These are phyloP conservation scores for Russula compacta DNA, from an alignment of 768 basidiomycete species.

Conservation along the genomic window DNA sequence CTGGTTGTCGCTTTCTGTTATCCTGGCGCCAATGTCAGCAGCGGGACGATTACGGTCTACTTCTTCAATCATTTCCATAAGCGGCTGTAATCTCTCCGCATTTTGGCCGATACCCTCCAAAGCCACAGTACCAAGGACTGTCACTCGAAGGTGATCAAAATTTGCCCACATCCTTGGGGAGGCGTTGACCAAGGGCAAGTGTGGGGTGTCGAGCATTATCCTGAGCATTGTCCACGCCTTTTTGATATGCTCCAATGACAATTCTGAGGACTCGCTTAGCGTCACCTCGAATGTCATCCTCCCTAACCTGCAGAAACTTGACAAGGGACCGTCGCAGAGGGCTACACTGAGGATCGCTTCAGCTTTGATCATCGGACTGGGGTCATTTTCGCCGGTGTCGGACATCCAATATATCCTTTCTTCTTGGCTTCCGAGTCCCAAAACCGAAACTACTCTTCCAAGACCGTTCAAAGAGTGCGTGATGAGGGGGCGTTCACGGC, in stretches of 20 bases:
- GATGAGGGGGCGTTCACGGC: neutral
- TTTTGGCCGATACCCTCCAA: neutral
- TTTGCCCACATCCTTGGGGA: neutral
- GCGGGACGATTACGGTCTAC: neutral
- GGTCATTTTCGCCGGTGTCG: neutral
- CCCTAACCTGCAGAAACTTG: neutral
- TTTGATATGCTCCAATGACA: neutral
- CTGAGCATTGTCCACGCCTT: neutral
- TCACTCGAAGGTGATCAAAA: neutral
- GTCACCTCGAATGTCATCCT: neutral
- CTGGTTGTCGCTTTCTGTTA: neutral
- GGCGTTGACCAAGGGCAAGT: neutral
- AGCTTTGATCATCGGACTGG: neutral
- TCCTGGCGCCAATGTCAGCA: neutral
- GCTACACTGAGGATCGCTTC: neutral
- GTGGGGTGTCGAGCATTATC: neutral
- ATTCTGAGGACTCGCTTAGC: neutral
- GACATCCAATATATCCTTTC: neutral
- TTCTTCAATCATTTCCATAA: neutral
- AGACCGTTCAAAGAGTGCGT: neutral
- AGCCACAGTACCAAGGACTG: neutral
- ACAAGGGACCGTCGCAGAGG: neutral
- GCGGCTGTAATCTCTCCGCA: neutral
- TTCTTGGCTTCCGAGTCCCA: neutral
- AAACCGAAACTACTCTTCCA: neutral